Evolutionary conservation across 768 basidiomycete genomes (phyloP).

Genomic region (Calocybe gangraenosa): DNA sequence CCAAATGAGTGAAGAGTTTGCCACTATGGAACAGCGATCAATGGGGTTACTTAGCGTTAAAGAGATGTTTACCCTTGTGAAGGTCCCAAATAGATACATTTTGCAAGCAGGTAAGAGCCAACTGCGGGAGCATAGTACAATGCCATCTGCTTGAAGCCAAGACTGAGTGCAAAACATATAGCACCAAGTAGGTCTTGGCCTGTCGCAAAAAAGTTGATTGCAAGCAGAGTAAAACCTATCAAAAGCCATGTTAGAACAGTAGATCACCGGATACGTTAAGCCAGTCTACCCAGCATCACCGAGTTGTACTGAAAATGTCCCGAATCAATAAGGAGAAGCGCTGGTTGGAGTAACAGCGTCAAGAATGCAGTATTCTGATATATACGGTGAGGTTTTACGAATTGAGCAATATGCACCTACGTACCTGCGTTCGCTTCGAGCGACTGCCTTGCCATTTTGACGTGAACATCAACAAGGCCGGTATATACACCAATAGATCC

Average conservation of each 20-base stretch:
- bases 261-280: constrained; percentile 13
- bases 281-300: constrained; percentile 72
- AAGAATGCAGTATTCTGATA: constrained; percentile 63
- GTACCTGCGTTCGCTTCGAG: constrained; percentile 76
- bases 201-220: constrained; percentile 64
- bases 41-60: neutral
- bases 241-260: neutral
- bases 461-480: constrained; percentile 66
- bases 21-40: constrained; percentile 20
- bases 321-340: constrained; percentile 79
- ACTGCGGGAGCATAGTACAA: constrained; percentile 91
- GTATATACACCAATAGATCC: constrained; percentile 72
- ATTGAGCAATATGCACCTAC: constrained; percentile 11
- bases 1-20: constrained; percentile 65
- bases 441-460: constrained; percentile 62
- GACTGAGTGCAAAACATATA: constrained; percentile 74
- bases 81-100: constrained; percentile 80
- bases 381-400: constrained; percentile 9
- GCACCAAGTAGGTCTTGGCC: constrained; percentile 75
- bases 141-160: constrained; percentile 96
- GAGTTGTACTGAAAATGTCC: constrained; percentile 97
- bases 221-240: constrained; percentile 65
- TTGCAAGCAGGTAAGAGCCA: constrained; percentile 87
- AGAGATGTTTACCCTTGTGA: constrained; percentile 49
- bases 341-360: constrained; percentile 77